Base-by-base conservation (phyloP, 1,284 basidiomycete species). In the Sanghuangporus baumii region DNA sequence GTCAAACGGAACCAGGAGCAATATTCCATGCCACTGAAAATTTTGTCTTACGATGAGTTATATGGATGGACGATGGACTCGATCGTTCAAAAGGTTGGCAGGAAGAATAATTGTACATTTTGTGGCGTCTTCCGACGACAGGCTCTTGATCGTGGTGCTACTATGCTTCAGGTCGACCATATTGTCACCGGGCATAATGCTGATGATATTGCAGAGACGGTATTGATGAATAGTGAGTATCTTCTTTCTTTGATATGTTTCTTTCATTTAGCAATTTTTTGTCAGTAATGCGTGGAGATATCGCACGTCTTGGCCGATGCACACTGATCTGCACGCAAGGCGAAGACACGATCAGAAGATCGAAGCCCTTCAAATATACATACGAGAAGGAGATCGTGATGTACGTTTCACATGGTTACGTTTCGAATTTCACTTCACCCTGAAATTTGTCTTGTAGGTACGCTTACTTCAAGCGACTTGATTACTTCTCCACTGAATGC, bases 331-430 rank as follows among this genome's bases (percentile, higher is more conserved):
- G 93, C 60, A 96, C 96, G 0, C 88, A 94, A 71, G 91, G 92
- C 41, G 94, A 96, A 73, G 93, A 96, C 71, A 96, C 94, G 0
- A 98, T 99, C 73, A 93, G 89, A 74, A 85, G 97, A 54, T 96
- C 93, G 65, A 99, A 99, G 77, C 96, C 96, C 2, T 99, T 99
- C 84, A 99, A 98, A 75, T 96, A 98, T 71, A 91, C 95, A 0
- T 99, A 99, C 72, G 97, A 99, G 77, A 99, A 99, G 78, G 96
- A 99, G 76, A 99, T 99, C 52, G 96, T 99, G 67, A 98, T 99
- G 96, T 93, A 67, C 67, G 85, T 75, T 7, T n/a, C 56, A 26
- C 58, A 43, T 40, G 23, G 2, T 47, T 2, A n/a, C 47, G 1
- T 26, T 40, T 3, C 11, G 16, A 2, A 38, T 31, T 51, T 23